A percentile compares a stretch with the other conserved stretches of the same genome.
These are phyloP conservation scores for Castanopsis chinensis DNA, from an alignment of 306 rosid species.

Conservation along the genomic window DNA sequence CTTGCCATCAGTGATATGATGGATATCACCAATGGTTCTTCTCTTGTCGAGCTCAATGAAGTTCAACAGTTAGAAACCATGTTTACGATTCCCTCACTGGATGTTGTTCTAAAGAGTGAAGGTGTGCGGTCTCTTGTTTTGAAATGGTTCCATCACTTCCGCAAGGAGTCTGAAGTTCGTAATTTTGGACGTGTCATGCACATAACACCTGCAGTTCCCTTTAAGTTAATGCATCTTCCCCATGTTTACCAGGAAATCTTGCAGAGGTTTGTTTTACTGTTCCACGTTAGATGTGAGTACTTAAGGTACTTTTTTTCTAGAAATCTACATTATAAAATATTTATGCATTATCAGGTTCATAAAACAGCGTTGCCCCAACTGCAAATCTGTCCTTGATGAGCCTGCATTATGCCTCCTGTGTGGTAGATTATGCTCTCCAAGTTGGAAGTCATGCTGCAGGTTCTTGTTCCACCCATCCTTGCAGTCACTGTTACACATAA, in stretches of 20 bases:
- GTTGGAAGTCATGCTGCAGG: conserved; percentile 97
- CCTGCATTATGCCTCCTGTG: conserved; percentile 94
- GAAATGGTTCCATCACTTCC: conserved; percentile 73
- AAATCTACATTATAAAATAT: not conserved
- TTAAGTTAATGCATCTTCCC: conserved; percentile 81
- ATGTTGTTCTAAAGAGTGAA: conserved; percentile 68
- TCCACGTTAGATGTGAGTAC: conserved; percentile 3
- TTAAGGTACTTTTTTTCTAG: not conserved
- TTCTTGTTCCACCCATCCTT: conserved; percentile 31
- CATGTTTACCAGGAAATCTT: conserved; percentile 81
- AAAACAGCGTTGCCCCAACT: conserved; percentile 72
- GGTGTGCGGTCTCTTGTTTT: conserved; percentile 49
- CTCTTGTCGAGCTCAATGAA: conserved; percentile 50
- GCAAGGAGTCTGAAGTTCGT: conserved; percentile 49
- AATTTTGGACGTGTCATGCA: conserved; percentile 41
- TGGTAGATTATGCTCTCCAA: conserved; percentile 87
- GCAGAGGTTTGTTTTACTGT: conserved; percentile 63
- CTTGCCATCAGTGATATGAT: conserved; percentile 38
- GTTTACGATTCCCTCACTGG: conserved; percentile 77
- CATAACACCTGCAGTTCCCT: conserved; percentile 78
- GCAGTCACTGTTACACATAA: not conserved
- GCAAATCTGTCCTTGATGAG: conserved; percentile 64
- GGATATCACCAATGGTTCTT: conserved; percentile 42
- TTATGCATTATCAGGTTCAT: conserved; percentile 55
- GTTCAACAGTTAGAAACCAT: conserved; percentile 68